Conservation (phyloP, 352 stramenopile species). For the Pythium biforme region DNA sequence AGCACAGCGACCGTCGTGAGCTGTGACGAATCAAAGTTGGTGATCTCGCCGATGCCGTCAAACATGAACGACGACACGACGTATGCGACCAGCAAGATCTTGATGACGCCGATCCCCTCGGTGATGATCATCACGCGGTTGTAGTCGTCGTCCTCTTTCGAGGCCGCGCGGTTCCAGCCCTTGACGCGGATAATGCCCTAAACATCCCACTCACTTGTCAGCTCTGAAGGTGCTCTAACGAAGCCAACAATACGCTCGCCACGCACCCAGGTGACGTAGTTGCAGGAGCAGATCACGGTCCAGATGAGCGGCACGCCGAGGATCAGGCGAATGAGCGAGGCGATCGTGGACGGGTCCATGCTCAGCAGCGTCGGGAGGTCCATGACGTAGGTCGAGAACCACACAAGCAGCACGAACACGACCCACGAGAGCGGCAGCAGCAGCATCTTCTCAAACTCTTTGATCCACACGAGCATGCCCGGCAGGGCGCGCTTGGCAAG, state of each 20-base stretch:
- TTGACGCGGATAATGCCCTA: constrained; percentile 78
- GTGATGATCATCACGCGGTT: constrained; percentile 87
- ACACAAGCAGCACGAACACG: constrained; percentile 75
- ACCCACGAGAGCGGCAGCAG: constrained; percentile 75
- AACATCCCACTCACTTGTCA: neutral
- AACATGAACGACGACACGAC: constrained; percentile 87
- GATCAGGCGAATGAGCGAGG: constrained; percentile 56
- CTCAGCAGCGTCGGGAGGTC: constrained; percentile 42
- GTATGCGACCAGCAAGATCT: constrained; percentile 72
- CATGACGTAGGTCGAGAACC: constrained; percentile 70
- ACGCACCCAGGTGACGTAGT: constrained; percentile 76
- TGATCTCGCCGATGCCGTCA: constrained; percentile 75
- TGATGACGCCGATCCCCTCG: constrained; percentile 83
- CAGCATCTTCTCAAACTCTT: constrained; percentile 85
- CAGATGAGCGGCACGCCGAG: constrained; percentile 77
- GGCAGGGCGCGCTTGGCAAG: constrained; percentile 61
- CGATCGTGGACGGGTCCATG: constrained; percentile 43
- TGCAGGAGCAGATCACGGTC: constrained; percentile 78
- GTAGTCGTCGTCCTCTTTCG: constrained; percentile 81
- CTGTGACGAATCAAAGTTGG: constrained; percentile 76
- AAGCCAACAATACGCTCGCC: neutral
- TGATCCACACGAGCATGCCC: constrained; percentile 64
- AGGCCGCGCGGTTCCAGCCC: constrained; percentile 69
- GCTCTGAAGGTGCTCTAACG: too few relatives aligned
- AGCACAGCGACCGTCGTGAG: constrained; percentile 78